A percentile compares a stretch with the other conserved stretches of the same genome.
phyloP scores from a whole-genome alignment of 2,329 filamentous ascomycete species.

The Sclerotinia sclerotiorum region DNA sequence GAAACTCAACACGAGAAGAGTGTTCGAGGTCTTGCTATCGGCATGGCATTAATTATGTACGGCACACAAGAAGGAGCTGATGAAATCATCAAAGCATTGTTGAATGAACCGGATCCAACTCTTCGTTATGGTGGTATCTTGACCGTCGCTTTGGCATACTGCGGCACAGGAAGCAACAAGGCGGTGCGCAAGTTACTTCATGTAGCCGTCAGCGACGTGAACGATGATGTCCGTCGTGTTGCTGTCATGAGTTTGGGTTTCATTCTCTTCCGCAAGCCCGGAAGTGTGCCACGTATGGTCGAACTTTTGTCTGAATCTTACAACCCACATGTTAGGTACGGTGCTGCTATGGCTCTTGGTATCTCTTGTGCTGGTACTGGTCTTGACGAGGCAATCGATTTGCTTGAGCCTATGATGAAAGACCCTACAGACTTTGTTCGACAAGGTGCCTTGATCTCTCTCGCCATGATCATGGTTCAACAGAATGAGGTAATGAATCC shows the following conservation, averaged over 20 bases:
- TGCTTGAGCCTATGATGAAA: constrained; percentile 99
- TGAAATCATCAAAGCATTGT: constrained; percentile 86
- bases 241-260: constrained; percentile 98
- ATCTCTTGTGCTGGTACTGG: constrained; percentile 97
- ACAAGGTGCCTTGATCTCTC: constrained; percentile 89
- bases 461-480: constrained; percentile 99
- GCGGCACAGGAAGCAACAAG: constrained; percentile 97
- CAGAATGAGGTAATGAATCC: constrained; percentile 99
- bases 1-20: constrained; percentile 99
- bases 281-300: constrained; percentile 96
- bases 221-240: constrained; percentile 92
- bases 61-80: constrained; percentile 92
- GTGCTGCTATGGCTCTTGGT: constrained; percentile 95
- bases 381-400: constrained; percentile 90
- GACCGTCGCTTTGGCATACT: constrained; percentile 97
- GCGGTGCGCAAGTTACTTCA: constrained; percentile 94
- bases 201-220: constrained; percentile 95
- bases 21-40: constrained; percentile 88
- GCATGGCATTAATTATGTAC: constrained; percentile 99
- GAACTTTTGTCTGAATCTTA: constrained; percentile 97
- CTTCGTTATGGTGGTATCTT: constrained; percentile 96
- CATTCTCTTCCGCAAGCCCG: constrained; percentile 96
- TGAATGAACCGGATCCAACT: constrained; percentile 91
- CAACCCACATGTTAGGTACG: constrained; percentile 97
- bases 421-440: constrained; percentile 98